Evolutionary conservation across 2,329 filamentous ascomycete genomes (phyloP).

Genomic region (Penicillium sp.): DNA sequence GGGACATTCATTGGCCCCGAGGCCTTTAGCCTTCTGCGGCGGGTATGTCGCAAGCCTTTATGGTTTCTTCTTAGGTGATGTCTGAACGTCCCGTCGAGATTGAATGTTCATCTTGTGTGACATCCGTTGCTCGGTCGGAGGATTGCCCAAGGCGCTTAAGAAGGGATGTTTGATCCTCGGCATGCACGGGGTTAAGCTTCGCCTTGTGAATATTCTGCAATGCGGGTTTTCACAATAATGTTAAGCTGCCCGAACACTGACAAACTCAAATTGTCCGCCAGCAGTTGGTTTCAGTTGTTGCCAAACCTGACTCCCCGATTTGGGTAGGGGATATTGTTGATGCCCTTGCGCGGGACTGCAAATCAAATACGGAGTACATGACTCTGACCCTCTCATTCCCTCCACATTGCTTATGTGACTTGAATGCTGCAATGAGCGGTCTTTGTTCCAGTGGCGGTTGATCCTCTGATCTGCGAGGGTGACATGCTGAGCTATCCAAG

Average conservation of each 20-base stretch:
- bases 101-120: not conserved
- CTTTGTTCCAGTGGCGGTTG: constrained; percentile 6
- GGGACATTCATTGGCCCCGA: constrained; percentile 1
- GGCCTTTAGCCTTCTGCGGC: constrained; percentile 5
- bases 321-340: constrained; percentile 8
- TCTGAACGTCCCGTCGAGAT: not conserved
- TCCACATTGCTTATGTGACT: constrained; percentile 10
- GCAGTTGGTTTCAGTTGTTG: constrained; percentile 10
- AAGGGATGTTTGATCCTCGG: not conserved
- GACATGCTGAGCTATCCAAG: not conserved
- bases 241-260: constrained; percentile 3
- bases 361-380: constrained; percentile 1
- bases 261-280: constrained; percentile 5
- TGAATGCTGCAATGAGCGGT: not conserved
- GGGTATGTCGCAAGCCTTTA: constrained; percentile 4
- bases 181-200: not conserved
- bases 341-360: constrained; percentile 16
- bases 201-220: constrained; percentile 2
- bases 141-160: not conserved
- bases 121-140: not conserved
- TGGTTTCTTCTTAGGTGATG: constrained; percentile 2
- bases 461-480: constrained; percentile 15
- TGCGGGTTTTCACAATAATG: constrained; percentile 7
- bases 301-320: constrained; percentile 10
- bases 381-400: not conserved